phyloP scores from a whole-genome alignment of 2,329 filamentous ascomycete species.

The Fusarium sp. region DNA sequence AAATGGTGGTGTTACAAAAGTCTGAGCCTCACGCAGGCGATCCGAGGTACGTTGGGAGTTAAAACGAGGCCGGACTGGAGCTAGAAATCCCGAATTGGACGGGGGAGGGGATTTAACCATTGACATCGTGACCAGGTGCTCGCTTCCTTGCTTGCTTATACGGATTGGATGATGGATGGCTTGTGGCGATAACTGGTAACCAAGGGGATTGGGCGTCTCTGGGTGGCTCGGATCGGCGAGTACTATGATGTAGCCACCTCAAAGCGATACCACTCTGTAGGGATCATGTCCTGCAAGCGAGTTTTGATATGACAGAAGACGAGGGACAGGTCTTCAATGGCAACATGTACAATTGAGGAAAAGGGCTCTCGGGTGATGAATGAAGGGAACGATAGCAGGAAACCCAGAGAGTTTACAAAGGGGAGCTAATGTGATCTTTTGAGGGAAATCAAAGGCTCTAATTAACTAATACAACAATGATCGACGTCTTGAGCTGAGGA shows the following conservation, averaged over 20 bases:
- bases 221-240: conserved; percentile 41
- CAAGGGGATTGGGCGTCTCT: conserved; percentile 20
- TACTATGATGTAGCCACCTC: conserved; percentile 46
- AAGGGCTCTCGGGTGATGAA: not conserved
- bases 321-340: conserved; percentile 4
- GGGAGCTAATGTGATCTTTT: conserved; percentile 3
- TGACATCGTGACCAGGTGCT: conserved; percentile 33
- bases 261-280: conserved; percentile 38
- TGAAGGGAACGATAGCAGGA: not conserved
- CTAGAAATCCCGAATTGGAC: conserved; percentile 27
- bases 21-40: conserved; percentile 62
- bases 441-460: conserved; percentile 21
- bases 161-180: conserved; percentile 21
- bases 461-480: conserved; percentile 35
- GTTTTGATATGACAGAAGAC: conserved; percentile 21
- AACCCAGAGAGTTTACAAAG: not conserved
- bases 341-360: conserved; percentile 15
- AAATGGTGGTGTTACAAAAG: conserved; percentile 53
- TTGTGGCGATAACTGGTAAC: conserved; percentile 34
- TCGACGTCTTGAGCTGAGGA: conserved; percentile 33
- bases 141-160: conserved; percentile 5
- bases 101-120: conserved; percentile 38
- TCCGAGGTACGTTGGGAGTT: conserved; percentile 64
- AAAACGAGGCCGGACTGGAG: conserved; percentile 59
- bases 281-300: conserved; percentile 41